phyloP scores from a whole-genome alignment of 768 basidiomycete species.

The Kwoniella dejecticola region DNA sequence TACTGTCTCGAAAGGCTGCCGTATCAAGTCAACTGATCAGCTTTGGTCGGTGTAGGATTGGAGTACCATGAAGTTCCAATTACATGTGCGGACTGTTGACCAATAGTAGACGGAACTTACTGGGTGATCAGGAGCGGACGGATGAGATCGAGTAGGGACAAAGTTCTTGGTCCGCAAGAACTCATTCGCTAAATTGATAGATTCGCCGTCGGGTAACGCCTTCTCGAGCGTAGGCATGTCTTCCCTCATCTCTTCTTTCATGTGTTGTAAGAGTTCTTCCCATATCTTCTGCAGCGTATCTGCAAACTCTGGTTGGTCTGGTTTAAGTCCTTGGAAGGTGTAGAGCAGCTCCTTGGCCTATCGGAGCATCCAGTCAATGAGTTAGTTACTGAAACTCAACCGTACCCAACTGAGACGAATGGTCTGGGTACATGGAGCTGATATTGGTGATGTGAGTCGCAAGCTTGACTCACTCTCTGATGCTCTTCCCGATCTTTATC shows the following conservation, averaged over 20 bases:
- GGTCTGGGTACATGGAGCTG: not conserved
- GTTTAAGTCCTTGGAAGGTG: constrained; percentile 27
- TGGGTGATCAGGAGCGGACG: constrained; percentile 33
- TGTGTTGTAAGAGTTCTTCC: constrained; percentile 20
- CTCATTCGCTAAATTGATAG: constrained; percentile 8
- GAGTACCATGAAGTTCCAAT: too few relatives aligned
- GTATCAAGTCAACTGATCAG: too few relatives aligned
- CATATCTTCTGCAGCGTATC: constrained; percentile 24
- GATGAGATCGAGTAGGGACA: constrained; percentile 34
- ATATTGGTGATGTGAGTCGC: too few relatives aligned
- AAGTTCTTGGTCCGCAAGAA: constrained; percentile 37
- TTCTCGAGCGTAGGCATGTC: constrained; percentile 29
- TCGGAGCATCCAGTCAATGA: too few relatives aligned
- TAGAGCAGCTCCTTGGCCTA: constrained; percentile 31
- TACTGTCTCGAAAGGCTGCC: constrained; percentile 35
- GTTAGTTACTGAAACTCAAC: too few relatives aligned
- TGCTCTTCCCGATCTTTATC: constrained; percentile 27
- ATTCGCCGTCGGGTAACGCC: constrained; percentile 10
- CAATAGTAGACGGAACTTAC: too few relatives aligned
- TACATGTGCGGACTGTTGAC: too few relatives aligned
- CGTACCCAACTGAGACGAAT: too few relatives aligned
- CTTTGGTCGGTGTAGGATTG: too few relatives aligned
- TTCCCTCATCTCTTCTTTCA: constrained; percentile 27
- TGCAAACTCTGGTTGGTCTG: constrained; percentile 17
- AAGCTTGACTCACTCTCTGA: constrained; percentile 14